Percentiles rank a stretch among this genome's conserved stretches.
Conservation (phyloP, 1,139 yeast species). For the Sugiyamaella japonica region DNA sequence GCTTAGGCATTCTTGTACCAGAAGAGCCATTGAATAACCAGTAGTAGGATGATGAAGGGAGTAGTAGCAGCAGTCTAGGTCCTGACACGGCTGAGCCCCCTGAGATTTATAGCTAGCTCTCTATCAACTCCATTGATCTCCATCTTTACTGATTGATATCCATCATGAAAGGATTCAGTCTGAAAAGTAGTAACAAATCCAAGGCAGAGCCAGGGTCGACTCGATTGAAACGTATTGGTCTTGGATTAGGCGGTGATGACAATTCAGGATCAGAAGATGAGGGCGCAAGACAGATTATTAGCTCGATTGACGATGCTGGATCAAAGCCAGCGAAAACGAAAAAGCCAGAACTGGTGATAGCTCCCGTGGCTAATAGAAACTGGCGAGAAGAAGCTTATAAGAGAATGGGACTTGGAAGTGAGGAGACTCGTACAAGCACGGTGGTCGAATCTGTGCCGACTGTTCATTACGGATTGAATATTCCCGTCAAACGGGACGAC, state of each 20-base stretch:
- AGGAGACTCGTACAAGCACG: background rate
- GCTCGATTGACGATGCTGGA: conserved; percentile 16
- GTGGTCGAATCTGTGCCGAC: conserved; percentile 17
- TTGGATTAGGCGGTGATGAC: conserved; percentile 7
- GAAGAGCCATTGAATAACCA: no score
- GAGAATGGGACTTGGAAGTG: conserved; percentile 19
- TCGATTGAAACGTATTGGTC: background rate
- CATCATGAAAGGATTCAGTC: conserved; percentile 25
- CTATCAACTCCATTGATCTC: no score
- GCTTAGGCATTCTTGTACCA: no score
- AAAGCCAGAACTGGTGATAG: conserved; percentile 31
- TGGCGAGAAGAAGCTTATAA: conserved; percentile 33
- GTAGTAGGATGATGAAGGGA: no score
- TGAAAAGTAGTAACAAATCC: conserved; percentile 14
- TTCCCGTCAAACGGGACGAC: conserved; percentile 3
- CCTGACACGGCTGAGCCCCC: background rate
- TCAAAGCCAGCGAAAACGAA: background rate
- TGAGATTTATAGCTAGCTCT: background rate
- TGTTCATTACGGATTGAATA: conserved; percentile 29
- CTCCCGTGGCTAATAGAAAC: conserved; percentile 35
- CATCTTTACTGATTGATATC: no score
- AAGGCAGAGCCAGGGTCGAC: background rate
- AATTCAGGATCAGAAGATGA: conserved; percentile 41
- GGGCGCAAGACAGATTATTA: conserved; percentile 12
- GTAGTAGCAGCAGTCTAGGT: no score